Evolutionary conservation across 176 grass and related monocot species (phyloP).

Genomic region (Aegilops umbellulata): DNA sequence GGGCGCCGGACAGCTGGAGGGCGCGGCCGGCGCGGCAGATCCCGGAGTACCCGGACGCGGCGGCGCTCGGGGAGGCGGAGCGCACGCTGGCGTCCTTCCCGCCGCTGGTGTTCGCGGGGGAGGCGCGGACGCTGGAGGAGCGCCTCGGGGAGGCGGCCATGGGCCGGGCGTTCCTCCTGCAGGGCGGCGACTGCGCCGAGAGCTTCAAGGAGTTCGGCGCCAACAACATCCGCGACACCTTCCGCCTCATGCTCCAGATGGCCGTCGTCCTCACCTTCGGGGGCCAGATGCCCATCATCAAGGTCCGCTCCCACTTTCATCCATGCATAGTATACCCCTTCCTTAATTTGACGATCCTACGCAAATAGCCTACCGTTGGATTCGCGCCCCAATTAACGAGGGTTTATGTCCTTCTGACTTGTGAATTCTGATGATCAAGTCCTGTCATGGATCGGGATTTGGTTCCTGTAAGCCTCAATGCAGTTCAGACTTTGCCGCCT

Average conservation of each 20-base stretch:
- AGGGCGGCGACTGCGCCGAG: constrained; percentile 71
- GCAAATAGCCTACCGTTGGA: not conserved
- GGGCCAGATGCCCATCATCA: constrained; percentile 38
- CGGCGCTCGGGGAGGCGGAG: constrained; percentile 3
- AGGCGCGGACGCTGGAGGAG: constrained; percentile 50
- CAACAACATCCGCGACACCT: constrained; percentile 50
- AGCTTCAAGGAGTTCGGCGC: constrained; percentile 59
- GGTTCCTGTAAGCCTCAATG: not conserved
- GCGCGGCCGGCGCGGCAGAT: constrained; percentile 29
- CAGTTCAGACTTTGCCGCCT: not conserved
- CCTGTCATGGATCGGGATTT: not conserved
- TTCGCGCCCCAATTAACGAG: not conserved
- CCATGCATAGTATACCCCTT: not conserved
- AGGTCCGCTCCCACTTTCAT: not conserved
- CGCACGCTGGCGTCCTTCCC: constrained; percentile 9
- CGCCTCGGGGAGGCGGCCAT: constrained; percentile 51
- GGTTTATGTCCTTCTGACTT: not conserved
- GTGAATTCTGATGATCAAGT: not conserved
- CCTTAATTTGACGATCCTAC: not conserved
- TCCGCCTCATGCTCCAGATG: constrained; percentile 45
- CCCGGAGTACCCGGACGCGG: constrained; percentile 33
- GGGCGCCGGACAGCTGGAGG: constrained; percentile 33
- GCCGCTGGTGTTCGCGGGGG: constrained; percentile 37
- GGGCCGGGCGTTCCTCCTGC: constrained; percentile 53
- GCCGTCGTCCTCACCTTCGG: constrained; percentile 43